Percentiles rank a stretch among this genome's conserved stretches.
Conservation (phyloP, 2,329 filamentous ascomycete species). For the Xylariales sp. region DNA sequence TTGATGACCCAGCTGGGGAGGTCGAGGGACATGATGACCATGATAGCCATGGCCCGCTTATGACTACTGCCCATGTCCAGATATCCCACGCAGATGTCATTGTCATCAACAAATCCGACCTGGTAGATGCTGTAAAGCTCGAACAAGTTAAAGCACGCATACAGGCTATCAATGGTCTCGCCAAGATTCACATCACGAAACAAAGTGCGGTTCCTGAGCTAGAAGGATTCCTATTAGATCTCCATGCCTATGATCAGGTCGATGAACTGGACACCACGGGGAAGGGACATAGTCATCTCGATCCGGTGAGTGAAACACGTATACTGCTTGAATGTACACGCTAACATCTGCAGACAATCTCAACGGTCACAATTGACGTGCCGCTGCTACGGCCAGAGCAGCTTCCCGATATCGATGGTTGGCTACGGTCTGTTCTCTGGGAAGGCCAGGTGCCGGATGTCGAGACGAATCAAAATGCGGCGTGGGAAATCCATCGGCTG, state of each 20-base stretch:
- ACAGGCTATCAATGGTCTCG: constrained; percentile 81
- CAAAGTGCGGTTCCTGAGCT: constrained; percentile 76
- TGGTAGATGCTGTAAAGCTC: constrained; percentile 69
- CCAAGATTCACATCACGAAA: constrained; percentile 76
- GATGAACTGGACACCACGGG: constrained; percentile 63
- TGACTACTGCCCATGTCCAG: constrained; percentile 92
- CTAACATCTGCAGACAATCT: constrained; percentile 84
- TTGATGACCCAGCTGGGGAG: constrained; percentile 66
- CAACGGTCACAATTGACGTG: constrained; percentile 70
- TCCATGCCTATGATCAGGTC: constrained; percentile 89
- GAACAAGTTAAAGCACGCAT: constrained; percentile 66
- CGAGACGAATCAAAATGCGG: constrained; percentile 26
- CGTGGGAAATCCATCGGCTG: constrained; percentile 79
- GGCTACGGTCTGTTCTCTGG: constrained; percentile 83
- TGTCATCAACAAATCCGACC: constrained; percentile 88
- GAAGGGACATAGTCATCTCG: constrained; percentile 86
- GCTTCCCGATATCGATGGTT: constrained; percentile 65
- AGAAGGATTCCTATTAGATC: constrained; percentile 80
- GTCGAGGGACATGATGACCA: constrained; percentile 47
- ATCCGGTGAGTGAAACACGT: constrained; percentile 57
- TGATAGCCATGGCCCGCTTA: constrained; percentile 55
- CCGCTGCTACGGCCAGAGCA: constrained; percentile 53
- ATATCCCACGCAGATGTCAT: constrained; percentile 96
- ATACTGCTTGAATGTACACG: too few species aligned
- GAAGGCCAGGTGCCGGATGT: constrained; percentile 57